These are phyloP conservation scores for Coriaria nepalensis DNA, from an alignment of 306 rosid genomes.

Conservation along the genomic window DNA sequence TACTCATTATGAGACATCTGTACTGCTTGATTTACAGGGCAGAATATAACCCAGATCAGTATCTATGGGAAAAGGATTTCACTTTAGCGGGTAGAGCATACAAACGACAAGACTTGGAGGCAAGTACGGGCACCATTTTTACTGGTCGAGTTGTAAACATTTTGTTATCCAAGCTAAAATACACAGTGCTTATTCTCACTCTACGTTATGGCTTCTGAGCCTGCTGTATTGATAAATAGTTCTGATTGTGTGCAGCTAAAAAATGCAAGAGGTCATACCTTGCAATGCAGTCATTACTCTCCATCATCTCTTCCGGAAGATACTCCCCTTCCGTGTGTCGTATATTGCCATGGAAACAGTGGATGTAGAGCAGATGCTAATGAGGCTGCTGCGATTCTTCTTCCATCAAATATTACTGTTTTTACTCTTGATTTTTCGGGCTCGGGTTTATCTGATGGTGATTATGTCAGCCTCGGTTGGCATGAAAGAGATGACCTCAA, in stretches of 20 bases:
- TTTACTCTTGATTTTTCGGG: constrained; percentile 96
- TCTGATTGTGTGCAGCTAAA: constrained; percentile 52
- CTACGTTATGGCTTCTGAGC: constrained; percentile 12
- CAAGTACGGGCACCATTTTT: constrained; percentile 55
- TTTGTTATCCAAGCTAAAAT: background rate
- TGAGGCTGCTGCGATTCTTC: constrained; percentile 86
- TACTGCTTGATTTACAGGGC: constrained; percentile 48
- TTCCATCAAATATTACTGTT: constrained; percentile 91
- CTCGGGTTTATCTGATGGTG: constrained; percentile 93
- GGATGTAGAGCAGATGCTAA: constrained; percentile 98
- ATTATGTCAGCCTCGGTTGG: constrained; percentile 98
- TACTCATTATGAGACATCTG: constrained; percentile 12
- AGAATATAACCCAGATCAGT: constrained; percentile 84
- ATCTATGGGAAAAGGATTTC: constrained; percentile 88
- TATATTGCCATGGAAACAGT: constrained; percentile 98
- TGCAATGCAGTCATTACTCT: constrained; percentile 84
- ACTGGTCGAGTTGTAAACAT: background rate
- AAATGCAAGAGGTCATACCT: constrained; percentile 64
- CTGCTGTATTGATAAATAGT: constrained; percentile 16
- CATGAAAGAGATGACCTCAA: constrained; percentile 98
- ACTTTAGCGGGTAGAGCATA: constrained; percentile 67
- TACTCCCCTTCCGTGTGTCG: constrained; percentile 77
- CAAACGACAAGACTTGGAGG: constrained; percentile 95
- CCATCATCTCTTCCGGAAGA: constrained; percentile 73
- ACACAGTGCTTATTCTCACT: background rate